phyloP scores from a whole-genome alignment of 306 rosid species.

The Trichosanthes truncata region DNA sequence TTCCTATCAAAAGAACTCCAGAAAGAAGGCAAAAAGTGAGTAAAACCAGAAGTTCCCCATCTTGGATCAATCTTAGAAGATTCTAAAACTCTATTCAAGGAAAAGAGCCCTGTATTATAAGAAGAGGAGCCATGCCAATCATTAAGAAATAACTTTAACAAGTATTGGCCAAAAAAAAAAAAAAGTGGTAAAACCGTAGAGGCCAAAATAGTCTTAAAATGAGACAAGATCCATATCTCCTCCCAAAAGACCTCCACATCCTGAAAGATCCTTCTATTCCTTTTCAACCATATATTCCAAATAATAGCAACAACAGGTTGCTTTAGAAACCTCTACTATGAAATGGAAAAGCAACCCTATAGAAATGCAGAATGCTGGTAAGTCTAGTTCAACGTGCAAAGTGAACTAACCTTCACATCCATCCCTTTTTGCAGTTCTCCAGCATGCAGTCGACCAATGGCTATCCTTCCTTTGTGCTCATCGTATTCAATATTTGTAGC shows the following conservation, averaged over 20 bases:
- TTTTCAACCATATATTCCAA: background rate
- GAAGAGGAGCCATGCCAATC: background rate
- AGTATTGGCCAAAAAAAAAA: background rate
- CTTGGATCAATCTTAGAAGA: background rate
- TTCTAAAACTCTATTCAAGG: background rate
- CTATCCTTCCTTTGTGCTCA: slow-evolving; percentile 96
- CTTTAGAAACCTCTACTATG: background rate
- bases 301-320: background rate
- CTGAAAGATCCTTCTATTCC: background rate
- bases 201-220: background rate
- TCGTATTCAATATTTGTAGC: slow-evolving; percentile 84
- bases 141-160: background rate
- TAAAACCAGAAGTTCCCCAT: background rate
- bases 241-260: background rate
- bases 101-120: background rate
- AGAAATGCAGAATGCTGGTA: slow-evolving; percentile 11
- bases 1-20: background rate
- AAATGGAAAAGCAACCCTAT: background rate
- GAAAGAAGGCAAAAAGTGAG: background rate
- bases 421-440: slow-evolving; percentile 65
- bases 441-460: slow-evolving; percentile 97
- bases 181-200: background rate
- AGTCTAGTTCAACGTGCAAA: slow-evolving; percentile 6
- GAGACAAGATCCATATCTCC: background rate
- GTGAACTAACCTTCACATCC: slow-evolving; percentile 71